These are phyloP conservation scores for Sabuloglossum arenarium DNA, from an alignment of 495 filamentous ascomycete genomes.

Conservation along the genomic window DNA sequence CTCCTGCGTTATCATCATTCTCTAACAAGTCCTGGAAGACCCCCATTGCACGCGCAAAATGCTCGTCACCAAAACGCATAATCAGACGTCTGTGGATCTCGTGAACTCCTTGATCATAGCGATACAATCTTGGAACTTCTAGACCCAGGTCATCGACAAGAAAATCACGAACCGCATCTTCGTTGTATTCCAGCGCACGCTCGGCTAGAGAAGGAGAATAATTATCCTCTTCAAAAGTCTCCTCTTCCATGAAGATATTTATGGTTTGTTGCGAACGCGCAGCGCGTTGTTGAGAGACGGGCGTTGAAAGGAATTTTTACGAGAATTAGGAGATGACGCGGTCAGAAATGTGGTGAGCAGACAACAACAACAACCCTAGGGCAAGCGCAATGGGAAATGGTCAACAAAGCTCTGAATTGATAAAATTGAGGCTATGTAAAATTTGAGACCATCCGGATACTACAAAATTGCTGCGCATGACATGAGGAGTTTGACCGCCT, in stretches of 20 bases:
- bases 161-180: slow-evolving; percentile 3
- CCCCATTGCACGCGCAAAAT: slow-evolving; percentile 2
- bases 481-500: background rate
- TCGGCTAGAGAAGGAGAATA: slow-evolving; percentile 6
- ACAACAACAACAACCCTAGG: background rate
- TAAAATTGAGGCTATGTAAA: background rate
- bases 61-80: slow-evolving; percentile 3
- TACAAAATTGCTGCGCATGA: background rate
- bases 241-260: background rate
- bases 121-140: slow-evolving; percentile 2
- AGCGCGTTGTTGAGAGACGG: background rate
- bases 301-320: background rate
- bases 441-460: background rate
- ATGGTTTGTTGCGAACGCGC: background rate
- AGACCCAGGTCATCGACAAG: slow-evolving; percentile 3
- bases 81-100: slow-evolving; percentile 4
- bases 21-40: slow-evolving; percentile 4
- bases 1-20: slow-evolving; percentile 4
- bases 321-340: background rate
- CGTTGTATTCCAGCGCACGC: slow-evolving; percentile 12
- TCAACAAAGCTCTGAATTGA: background rate
- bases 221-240: background rate
- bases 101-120: slow-evolving; percentile 6
- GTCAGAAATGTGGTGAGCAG: background rate
- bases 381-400: background rate